These are phyloP conservation scores for Mesembryanthemum crystallinum DNA, from an alignment of 148 eudicot species.

Conservation along the genomic window DNA sequence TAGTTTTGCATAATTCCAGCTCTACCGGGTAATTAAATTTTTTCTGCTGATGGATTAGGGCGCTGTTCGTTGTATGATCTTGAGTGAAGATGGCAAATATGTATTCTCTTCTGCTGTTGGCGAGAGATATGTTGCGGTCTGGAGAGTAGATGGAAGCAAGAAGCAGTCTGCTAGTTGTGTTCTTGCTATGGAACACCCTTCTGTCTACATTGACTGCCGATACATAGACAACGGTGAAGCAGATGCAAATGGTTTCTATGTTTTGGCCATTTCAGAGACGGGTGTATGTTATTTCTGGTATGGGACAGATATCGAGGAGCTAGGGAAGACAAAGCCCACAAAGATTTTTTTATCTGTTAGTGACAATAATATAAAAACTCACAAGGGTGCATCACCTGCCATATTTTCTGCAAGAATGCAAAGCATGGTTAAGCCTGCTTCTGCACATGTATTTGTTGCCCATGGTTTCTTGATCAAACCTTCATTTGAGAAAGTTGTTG, in stretches of 20 bases:
- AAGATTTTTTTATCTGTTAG: constrained; percentile 48
- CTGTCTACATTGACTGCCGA: constrained; percentile 68
- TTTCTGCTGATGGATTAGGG: constrained; percentile 44
- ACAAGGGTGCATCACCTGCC: constrained; percentile 50
- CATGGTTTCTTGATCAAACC: constrained; percentile 81
- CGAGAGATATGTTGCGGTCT: constrained; percentile 85
- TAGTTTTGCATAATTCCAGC: not conserved
- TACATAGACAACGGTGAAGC: constrained; percentile 39
- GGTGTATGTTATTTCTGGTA: constrained; percentile 88
- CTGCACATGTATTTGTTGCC: constrained; percentile 66
- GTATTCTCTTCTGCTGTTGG: constrained; percentile 74
- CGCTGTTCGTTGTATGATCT: constrained; percentile 70
- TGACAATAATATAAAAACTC: constrained; percentile 42
- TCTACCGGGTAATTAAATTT: not conserved
- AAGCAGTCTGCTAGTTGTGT: constrained; percentile 63
- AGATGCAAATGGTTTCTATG: constrained; percentile 47
- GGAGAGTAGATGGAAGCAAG: constrained; percentile 83
- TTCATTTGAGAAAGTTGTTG: constrained; percentile 68
- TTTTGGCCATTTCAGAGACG: constrained; percentile 80
- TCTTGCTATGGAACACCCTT: constrained; percentile 95
- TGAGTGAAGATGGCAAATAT: constrained; percentile 78
- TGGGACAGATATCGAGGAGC: constrained; percentile 61
- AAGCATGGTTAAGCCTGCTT: constrained; percentile 38
- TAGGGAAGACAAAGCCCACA: constrained; percentile 60
- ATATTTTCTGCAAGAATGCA: constrained; percentile 77